These are phyloP conservation scores for Capronia coronata DNA, from an alignment of 2,329 filamentous ascomycete species.

Conservation along the genomic window DNA sequence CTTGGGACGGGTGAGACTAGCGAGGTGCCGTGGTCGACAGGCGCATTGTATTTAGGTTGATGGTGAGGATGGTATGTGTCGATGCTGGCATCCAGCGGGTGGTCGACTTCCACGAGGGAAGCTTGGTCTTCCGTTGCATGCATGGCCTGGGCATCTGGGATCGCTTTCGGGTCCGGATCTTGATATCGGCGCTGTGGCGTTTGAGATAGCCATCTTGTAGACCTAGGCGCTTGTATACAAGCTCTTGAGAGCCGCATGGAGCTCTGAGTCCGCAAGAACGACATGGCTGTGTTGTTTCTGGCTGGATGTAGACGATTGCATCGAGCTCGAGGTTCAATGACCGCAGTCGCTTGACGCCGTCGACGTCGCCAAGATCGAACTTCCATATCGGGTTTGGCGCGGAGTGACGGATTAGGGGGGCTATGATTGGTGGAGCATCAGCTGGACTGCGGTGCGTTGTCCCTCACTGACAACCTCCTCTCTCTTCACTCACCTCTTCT, in stretches of 20 bases:
- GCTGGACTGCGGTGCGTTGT: background rate
- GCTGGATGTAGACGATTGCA: background rate
- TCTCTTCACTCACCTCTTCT: too few species aligned
- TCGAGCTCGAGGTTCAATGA: background rate
- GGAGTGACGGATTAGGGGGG: background rate
- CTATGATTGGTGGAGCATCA: background rate
- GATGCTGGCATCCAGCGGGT: conserved; percentile 42
- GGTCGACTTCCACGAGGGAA: conserved; percentile 40
- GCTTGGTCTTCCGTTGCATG: conserved; percentile 37
- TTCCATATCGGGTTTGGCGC: background rate
- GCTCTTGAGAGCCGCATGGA: conserved; percentile 29
- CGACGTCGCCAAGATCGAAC: conserved; percentile 1
- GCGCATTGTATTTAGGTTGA: conserved; percentile 72
- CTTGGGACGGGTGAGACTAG: conserved; percentile 87
- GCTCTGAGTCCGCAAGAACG: conserved; percentile 54
- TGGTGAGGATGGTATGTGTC: conserved; percentile 53
- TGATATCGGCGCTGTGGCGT: conserved; percentile 41
- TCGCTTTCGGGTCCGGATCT: conserved; percentile 38
- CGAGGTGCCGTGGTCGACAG: conserved; percentile 81
- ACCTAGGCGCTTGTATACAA: conserved; percentile 26
- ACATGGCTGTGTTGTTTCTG: conserved; percentile 46
- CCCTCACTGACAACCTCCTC: background rate
- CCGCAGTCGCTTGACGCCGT: conserved; percentile 1
- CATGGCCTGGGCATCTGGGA: conserved; percentile 34
- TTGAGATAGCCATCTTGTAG: conserved; percentile 44